Evolutionary conservation across 1,284 basidiomycete species (phyloP).

Genomic region (Thecaphora thlaspeos): DNA sequence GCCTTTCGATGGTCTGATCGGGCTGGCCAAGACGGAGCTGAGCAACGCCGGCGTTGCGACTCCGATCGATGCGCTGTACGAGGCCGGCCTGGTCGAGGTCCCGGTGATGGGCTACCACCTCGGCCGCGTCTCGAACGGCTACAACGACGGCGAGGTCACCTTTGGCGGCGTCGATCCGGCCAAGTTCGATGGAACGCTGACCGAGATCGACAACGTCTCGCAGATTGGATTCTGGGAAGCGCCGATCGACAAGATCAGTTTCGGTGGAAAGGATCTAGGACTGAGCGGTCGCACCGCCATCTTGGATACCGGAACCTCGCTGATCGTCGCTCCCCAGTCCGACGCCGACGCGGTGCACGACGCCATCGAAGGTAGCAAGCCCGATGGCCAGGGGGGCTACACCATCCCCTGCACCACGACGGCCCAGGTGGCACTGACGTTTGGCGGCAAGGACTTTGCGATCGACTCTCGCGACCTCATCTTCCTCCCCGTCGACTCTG

Average conservation of each 20-base stretch:
- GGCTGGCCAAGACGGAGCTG: slow-evolving; percentile 61
- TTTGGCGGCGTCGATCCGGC: slow-evolving; percentile 75
- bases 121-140: slow-evolving; percentile 66
- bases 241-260: slow-evolving; percentile 65
- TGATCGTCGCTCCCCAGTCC: slow-evolving; percentile 58
- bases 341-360: slow-evolving; percentile 65
- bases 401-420: slow-evolving; percentile 74
- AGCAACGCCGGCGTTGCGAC: slow-evolving; percentile 70
- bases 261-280: slow-evolving; percentile 64
- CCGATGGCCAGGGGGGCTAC: slow-evolving; percentile 63
- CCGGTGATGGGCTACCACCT: slow-evolving; percentile 80
- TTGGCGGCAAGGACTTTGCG: slow-evolving; percentile 67
- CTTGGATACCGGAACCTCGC: slow-evolving; percentile 58
- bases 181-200: slow-evolving; percentile 60
- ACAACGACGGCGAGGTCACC: slow-evolving; percentile 74
- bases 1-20: slow-evolving; percentile 80
- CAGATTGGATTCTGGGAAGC: slow-evolving; percentile 74
- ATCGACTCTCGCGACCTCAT: slow-evolving; percentile 65
- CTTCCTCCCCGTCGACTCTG: slow-evolving; percentile 67
- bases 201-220: slow-evolving; percentile 54
- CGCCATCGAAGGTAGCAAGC: slow-evolving; percentile 66
- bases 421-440: slow-evolving; percentile 68
- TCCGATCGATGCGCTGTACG: slow-evolving; percentile 72
- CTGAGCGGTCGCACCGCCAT: slow-evolving; percentile 61
- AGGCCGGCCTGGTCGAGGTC: slow-evolving; percentile 65